These are phyloP conservation scores for Globisporangium paddicum DNA, from an alignment of 352 stramenopile genomes.

Conservation along the genomic window DNA sequence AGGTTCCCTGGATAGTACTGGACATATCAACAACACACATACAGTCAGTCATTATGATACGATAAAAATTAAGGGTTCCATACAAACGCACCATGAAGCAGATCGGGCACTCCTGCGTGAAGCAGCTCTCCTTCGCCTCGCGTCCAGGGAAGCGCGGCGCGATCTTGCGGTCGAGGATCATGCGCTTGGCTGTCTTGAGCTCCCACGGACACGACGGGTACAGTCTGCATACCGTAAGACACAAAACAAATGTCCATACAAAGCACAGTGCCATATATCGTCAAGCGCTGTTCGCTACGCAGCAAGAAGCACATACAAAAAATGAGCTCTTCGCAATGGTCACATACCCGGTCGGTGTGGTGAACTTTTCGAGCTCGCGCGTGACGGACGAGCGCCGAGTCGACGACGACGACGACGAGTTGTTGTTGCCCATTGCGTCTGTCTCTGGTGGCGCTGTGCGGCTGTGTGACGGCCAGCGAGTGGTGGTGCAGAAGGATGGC, in stretches of 20 bases:
- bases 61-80: neutral
- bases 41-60: neutral
- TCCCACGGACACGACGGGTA: slow-evolving; percentile 80
- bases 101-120: slow-evolving; percentile 77
- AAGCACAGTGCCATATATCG: neutral
- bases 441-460: neutral
- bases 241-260: neutral
- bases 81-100: slow-evolving; percentile 60
- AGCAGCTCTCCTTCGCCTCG: slow-evolving; percentile 53
- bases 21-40: neutral
- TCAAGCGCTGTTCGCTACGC: neutral
- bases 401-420: slow-evolving; percentile 32
- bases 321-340: neutral
- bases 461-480: no score
- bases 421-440: slow-evolving; percentile 59
- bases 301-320: neutral
- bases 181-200: slow-evolving; percentile 43
- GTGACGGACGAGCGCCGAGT: slow-evolving; percentile 29
- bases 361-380: slow-evolving; percentile 68
- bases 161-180: slow-evolving; percentile 74
- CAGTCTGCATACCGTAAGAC: slow-evolving; percentile 28
- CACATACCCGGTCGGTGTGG: slow-evolving; percentile 49
- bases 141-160: slow-evolving; percentile 64
- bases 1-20: slow-evolving; percentile 62
- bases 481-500: neutral